Evolutionary conservation across 768 basidiomycete species (phyloP), one percentile per base, ranked within the genome.

Genomic region (Panaeolus papilionaceus): DNA sequence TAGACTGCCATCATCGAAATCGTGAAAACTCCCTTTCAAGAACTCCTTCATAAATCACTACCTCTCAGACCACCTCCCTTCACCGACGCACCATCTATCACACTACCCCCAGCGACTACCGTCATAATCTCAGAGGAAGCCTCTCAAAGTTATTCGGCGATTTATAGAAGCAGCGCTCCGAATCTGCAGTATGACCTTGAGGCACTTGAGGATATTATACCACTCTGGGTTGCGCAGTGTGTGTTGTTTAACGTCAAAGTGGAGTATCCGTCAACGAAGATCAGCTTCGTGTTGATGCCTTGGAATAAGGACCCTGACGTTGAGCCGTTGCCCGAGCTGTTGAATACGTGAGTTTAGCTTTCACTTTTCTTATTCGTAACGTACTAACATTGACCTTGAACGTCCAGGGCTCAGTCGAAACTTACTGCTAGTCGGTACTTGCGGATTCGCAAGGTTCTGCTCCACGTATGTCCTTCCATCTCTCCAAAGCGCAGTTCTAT

Each of bases 241-340:
- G 79, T 98, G 44, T 83, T 98, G 44, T 78, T 88, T 14, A 91
- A 92, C 70, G 89, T 86, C 74, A 79, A 83, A 65, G 79, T 86
- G 14, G 70, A 84, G 33, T 73, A 82, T 0, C 86, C 88, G 16
- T 81, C 85, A 5, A 81, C 86, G 63, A 99, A 99, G 81, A 75
- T 98, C 51, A 94, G 95, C 71, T 99, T 99, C 75, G 88, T 97
- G 20, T 78, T 99, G 42, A 81, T 96, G 69, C 95, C 96, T 1
- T 93, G 88, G 86, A 84, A 80, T 67, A 86, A 86, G 67, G 87
- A 90, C 64, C 83, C 85, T 0, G 83, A 83, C 37, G 83, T 78
- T 37, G 86, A 92, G 68, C 81, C 83, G 69, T 77, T 98, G 44
- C 93, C 94, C 0, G 94, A 94, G 72, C 79, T 98, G 66, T 82